Base-by-base conservation (phyloP, 495 filamentous ascomycete species). In the Tricharina praecox region DNA sequence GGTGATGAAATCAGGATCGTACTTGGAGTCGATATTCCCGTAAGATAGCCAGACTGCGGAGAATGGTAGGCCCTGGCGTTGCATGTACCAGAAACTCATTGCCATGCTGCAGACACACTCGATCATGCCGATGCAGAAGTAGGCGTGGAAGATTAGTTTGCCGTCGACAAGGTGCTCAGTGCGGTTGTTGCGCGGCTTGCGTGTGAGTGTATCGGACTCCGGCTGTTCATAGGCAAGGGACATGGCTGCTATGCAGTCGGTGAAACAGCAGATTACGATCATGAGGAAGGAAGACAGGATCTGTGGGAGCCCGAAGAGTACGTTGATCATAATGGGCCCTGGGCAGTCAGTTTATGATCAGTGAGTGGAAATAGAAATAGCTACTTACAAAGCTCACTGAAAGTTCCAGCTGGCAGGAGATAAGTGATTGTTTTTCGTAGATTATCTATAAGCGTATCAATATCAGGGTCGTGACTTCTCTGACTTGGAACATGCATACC, bases 221-320 rank as follows among this genome's bases (percentile, higher is more conserved):
- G 79, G 76, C 25, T 72, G 65, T 55, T 86, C 78, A 64, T 81
- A 80, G 4, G 78, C 78, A 0, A 85, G 62, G 0, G 76, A 71
- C 0, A 76, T 78, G 1, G 80, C 79, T 0, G 70, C 72, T 15
- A 70, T 68, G 51, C 72, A 76, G 52, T 78, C 75, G 3, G 79
- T 85, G 59, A 84, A 81, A 47, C 78, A 80, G 55, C 78, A 67
- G 20, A 64, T 62, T 47, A 63, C 50, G 23, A 53, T 57, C 78
- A 83, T 81, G 28, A 80, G 62, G 60, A 82, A 83, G 1, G 70
- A 74, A 1, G 71, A 76, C 23, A 82, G 64, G 16, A 77, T 68
- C 51, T 80, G 76, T 2, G 79, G 80, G 15, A 83, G 60, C 2
- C 80, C 79, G 51, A 83, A 77, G 3, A 76, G 37, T 21, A 83